Evolutionary conservation across 139 green algal genomes (phyloP).

Genomic region (Coelastrella sp.): DNA sequence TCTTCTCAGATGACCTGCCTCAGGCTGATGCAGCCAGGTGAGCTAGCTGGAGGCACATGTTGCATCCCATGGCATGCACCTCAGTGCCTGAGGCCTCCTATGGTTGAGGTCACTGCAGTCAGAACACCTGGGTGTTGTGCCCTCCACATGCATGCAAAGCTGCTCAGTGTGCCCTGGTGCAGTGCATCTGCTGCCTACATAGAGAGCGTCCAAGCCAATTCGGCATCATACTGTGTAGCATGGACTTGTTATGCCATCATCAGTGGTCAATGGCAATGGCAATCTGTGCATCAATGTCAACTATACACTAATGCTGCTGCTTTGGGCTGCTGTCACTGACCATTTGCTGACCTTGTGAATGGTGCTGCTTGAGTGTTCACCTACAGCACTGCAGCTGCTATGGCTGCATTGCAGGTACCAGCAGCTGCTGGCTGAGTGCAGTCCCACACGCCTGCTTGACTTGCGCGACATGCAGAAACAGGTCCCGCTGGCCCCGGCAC

Average conservation of each 20-base stretch:
- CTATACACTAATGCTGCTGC: neutral
- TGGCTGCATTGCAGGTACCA: slow-evolving; percentile 58
- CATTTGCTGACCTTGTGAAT: neutral
- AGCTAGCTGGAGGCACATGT: neutral
- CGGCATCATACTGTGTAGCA: too few relatives aligned
- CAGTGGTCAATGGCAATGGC: too few relatives aligned
- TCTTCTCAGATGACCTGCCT: slow-evolving; percentile 79
- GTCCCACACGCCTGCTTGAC: slow-evolving; percentile 68
- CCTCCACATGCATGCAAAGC: too few relatives aligned
- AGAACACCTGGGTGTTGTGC: too few relatives aligned
- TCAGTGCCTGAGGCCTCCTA: too few relatives aligned
- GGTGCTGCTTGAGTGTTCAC: neutral
- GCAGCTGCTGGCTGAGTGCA: slow-evolving; percentile 62
- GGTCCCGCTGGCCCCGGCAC: slow-evolving; percentile 58
- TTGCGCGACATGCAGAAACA: slow-evolving; percentile 63
- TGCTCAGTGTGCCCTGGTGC: too few relatives aligned
- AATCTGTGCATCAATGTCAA: neutral
- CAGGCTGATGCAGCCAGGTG: slow-evolving; percentile 58
- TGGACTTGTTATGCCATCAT: too few relatives aligned
- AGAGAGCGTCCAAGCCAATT: too few relatives aligned
- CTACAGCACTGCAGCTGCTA: neutral
- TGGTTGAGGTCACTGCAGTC: too few relatives aligned
- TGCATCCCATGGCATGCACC: neutral
- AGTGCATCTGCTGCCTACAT: too few relatives aligned
- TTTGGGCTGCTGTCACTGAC: neutral